Evolutionary conservation across 345 rosid species (phyloP).

Genomic region (Mangifera indica): DNA sequence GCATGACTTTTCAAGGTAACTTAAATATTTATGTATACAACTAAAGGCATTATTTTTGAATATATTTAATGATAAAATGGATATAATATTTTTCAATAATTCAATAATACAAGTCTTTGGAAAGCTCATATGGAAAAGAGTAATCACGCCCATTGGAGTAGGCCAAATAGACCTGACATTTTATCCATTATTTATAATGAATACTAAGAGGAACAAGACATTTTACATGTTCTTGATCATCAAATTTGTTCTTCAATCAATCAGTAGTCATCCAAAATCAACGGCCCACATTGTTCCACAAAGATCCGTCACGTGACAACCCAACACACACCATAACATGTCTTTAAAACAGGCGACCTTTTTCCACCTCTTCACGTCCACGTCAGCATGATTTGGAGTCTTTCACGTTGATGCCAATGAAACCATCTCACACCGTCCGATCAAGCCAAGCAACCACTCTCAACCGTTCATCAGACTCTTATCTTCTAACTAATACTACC

Average conservation of each 20-base stretch:
- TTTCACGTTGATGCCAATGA: conserved; percentile 22
- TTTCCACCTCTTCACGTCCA: conserved; percentile 19
- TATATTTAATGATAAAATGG: no score
- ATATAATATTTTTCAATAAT: no score
- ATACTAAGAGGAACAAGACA: not conserved
- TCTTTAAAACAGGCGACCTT: not conserved
- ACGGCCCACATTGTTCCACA: conserved; percentile 22
- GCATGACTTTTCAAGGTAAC: no score
- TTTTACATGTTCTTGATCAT: not conserved
- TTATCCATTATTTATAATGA: not conserved
- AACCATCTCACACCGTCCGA: conserved; percentile 28
- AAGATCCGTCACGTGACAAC: conserved; percentile 8
- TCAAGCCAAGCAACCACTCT: conserved; percentile 16
- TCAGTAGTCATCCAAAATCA: not conserved
- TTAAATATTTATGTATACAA: no score
- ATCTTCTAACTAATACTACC: conserved; percentile 6
- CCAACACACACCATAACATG: not conserved
- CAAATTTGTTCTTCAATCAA: not conserved
- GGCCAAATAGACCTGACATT: not conserved
- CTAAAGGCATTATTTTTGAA: no score
- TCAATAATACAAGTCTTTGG: no score
- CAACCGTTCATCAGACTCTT: conserved; percentile 30
- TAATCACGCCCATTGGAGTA: no score
- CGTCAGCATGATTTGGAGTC: conserved; percentile 33
- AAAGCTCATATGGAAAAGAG: no score